Evolutionary conservation across 1,139 yeast genomes (phyloP).

Genomic region (Hemisphaericaspora xylofermentans): DNA sequence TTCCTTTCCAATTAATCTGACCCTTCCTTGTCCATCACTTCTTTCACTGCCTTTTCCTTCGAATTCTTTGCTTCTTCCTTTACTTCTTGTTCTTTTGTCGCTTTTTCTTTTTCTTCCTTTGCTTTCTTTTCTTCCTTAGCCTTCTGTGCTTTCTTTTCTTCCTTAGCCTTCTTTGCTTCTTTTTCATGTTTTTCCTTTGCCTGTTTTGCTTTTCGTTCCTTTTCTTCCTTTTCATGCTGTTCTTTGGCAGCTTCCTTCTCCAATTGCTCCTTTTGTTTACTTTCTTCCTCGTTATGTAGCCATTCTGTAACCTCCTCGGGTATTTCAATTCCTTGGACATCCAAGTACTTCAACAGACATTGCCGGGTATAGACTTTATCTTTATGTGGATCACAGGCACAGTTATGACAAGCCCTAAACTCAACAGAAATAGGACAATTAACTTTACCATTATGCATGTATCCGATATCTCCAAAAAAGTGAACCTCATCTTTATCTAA

Average conservation of each 20-base stretch:
- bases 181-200: not conserved
- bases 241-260: not conserved
- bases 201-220: not conserved
- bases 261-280: not conserved
- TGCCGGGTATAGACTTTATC: slow-evolving; percentile 53
- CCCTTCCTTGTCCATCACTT: too few relatives aligned
- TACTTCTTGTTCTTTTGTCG: not conserved
- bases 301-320: not conserved
- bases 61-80: not conserved
- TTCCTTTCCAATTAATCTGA: too few relatives aligned
- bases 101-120: not conserved
- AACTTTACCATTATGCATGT: slow-evolving; percentile 65
- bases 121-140: not conserved
- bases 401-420: slow-evolving; percentile 44
- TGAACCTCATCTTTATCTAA: slow-evolving; percentile 66
- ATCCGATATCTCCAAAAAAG: slow-evolving; percentile 80
- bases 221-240: not conserved
- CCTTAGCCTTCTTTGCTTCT: not conserved
- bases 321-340: not conserved
- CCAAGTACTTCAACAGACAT: not conserved
- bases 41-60: too few relatives aligned
- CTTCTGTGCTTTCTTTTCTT: not conserved
- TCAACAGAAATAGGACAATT: slow-evolving; percentile 55
- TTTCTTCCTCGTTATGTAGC: not conserved
- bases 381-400: slow-evolving; percentile 47